phyloP scores from a whole-genome alignment of 257 asterid species.

The Fraxinus americana region DNA sequence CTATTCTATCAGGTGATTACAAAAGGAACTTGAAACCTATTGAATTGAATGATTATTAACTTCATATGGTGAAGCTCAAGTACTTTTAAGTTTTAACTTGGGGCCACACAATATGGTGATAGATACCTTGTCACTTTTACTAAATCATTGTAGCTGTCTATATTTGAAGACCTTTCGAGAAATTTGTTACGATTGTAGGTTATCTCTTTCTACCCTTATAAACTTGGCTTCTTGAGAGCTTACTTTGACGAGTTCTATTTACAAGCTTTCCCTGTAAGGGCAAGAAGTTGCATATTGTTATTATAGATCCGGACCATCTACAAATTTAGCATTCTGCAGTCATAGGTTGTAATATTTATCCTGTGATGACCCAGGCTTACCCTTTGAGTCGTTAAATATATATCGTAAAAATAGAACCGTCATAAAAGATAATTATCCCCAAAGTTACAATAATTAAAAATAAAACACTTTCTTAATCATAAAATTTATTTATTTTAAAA shows the following conservation, averaged over 20 bases:
- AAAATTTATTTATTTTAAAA: no score
- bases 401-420: no score
- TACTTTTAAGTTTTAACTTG: not conserved
- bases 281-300: not conserved
- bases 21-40: not conserved
- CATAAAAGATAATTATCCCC: no score
- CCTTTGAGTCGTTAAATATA: no score
- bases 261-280: not conserved
- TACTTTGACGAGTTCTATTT: not conserved
- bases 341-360: not conserved
- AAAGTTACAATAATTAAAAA: no score
- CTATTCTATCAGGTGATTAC: not conserved
- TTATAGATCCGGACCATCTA: not conserved
- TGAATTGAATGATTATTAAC: not conserved
- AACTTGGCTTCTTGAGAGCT: not conserved
- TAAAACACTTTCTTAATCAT: no score
- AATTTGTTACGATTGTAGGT: not conserved
- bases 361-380: no score
- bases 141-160: not conserved
- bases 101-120: not conserved
- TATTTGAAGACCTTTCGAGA: not conserved
- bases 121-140: not conserved
- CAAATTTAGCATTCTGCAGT: not conserved
- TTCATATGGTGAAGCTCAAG: not conserved
- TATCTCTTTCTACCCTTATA: not conserved